These are phyloP conservation scores for Ochetophila trinervis DNA, from an alignment of 306 rosid species.

Conservation along the genomic window DNA sequence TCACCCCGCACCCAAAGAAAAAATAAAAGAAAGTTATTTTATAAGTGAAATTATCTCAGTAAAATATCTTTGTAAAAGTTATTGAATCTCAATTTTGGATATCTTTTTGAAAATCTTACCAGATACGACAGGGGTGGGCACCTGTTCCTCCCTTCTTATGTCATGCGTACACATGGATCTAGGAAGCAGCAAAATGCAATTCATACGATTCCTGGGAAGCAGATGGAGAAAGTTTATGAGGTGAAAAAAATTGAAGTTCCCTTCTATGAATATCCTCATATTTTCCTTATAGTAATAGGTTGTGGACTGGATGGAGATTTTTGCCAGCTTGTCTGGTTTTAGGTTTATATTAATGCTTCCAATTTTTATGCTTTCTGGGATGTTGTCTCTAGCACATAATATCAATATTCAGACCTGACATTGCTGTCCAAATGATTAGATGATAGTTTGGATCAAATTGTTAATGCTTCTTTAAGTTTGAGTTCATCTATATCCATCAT, in stretches of 20 bases:
- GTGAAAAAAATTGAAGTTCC: constrained; percentile 33
- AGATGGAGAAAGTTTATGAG: constrained; percentile 80
- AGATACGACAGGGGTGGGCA: constrained; percentile 91
- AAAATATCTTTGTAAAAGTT: not conserved
- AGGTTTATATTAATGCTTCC: not conserved
- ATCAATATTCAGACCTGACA: not conserved
- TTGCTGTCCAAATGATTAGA: not conserved
- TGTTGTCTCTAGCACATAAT: not conserved
- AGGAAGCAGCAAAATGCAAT: constrained; percentile 69
- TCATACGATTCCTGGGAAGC: constrained; percentile 45
- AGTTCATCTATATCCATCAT: not conserved
- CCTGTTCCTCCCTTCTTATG: constrained; percentile 78
- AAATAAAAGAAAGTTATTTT: too few species aligned
- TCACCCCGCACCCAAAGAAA: too few species aligned
- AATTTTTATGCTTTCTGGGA: not conserved
- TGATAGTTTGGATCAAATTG: constrained; percentile 12
- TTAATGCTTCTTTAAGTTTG: constrained; percentile 13
- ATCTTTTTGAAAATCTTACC: constrained; percentile 23
- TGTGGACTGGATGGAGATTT: not conserved
- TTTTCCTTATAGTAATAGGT: not conserved
- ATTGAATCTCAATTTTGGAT: not conserved
- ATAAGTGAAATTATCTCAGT: not conserved
- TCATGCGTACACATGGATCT: constrained; percentile 90
- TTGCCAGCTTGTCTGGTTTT: not conserved
- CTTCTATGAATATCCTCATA: not conserved